Base-by-base conservation (phyloP, 306 rosid genomes). In the Echinosophora koreensis region DNA sequence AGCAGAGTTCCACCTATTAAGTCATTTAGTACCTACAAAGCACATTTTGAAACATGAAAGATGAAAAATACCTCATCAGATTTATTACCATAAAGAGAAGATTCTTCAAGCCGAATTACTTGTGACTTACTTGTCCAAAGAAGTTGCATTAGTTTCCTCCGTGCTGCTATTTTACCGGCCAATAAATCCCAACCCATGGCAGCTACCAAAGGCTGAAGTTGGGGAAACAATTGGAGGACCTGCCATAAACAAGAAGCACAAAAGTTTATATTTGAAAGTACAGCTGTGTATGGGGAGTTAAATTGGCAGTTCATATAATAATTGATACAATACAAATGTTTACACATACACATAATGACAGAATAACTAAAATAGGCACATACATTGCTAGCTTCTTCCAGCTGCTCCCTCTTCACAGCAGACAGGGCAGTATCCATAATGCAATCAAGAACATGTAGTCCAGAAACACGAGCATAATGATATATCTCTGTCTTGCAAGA, bases 121-220 rank as follows among this genome's bases (percentile, higher is more conserved):
- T 88, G 97, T 30, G 93, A 88, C 90, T 90, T 95, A 80, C 93
- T 85, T 82, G 86, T 89, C 98, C 98, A 92, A 42, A 95, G 92
- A 52, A 87, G 92, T 80, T 95, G 97, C 97, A 95, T 88, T 87
- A 95, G 83, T 69, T 86, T 87, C 87, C 93, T 90, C 76, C 97
- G 85, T 32, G 90, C 89, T 71, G 85, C 78, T 71, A 92, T 82
- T 84, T 92, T 93, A 44, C 98, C 96, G 2, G 95, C 84, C 81
- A 95, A 85, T 75, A 87, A 83, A 84, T 95, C 98, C 98, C 98
- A 95, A 83, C 98, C 98, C 97, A 95, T 95, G 77, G 92, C 79
- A 17, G 97, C 97, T 55, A 92, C 93, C 77, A 95, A 85, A 71
- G 98, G 98, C 81, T 84, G 95, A 83, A 95, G 98, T 46, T 87